Base-by-base conservation (phyloP, 1,139 yeast species). In the Yamadazyma dendronema region DNA sequence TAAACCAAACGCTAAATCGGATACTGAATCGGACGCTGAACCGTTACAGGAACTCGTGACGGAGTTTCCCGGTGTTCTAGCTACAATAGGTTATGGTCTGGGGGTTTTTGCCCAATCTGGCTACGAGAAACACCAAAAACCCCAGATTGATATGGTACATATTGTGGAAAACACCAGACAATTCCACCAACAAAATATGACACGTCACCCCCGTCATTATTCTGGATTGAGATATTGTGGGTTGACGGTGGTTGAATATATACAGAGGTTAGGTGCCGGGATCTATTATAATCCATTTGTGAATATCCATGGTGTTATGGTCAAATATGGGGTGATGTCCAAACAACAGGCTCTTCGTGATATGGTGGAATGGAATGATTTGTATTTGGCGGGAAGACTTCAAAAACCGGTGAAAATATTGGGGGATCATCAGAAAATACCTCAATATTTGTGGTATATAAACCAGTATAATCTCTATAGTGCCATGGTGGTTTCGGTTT, bases 231-330 rank as follows among this genome's bases (percentile, higher is more conserved):
- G 77, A 41, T 62, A 59, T 35, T 67, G 83, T 8, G 94, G 96
- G 0, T 66, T 87, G 1, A 62, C 74, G 8, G 61, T 73, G 1
- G 72, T 90, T 1, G 71, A 84, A 9, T 57, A 55, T 33, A 71
- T 87, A 14, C 92, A 85, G 52, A 75, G 76, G 31, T 51, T 78
- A n/a, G 97, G 96, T 1, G 92, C 94, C 0, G 97, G 97, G 3
- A 83, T 92, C 4, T 94, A 90, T 58, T 94, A 88, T 66, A 94
- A 92, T 55, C 97, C 99, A 3, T 92, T 77, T 59, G 87, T 86
- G 3, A 72, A 74, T 31, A 69, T 90, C 41, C 36, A 45, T 19
- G 46, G 55, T 12, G 67, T 76, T 34, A 65, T 78, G 47, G 78
- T 92, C 34, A 92, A 92, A 56, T 92, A 92, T 56, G 99, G 99